Evolutionary conservation across 371 early-diverging fungal species (phyloP).

Genomic region (Batrachochytrium dendrobatidis): DNA sequence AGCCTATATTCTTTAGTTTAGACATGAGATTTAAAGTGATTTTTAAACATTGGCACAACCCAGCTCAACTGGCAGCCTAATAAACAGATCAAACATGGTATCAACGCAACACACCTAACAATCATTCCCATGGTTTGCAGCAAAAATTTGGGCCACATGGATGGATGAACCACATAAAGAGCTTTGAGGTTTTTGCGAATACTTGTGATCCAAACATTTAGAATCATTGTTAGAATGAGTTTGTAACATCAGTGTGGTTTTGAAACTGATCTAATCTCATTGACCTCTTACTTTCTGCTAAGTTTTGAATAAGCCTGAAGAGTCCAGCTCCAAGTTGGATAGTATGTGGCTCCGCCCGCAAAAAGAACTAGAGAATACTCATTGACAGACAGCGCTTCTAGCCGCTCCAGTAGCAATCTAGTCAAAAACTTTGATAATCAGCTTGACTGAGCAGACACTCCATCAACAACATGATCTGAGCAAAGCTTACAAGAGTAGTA

Average conservation of each 20-base stretch:
- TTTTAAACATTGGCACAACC: background rate
- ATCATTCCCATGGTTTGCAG: slow-evolving; percentile 62
- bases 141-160: slow-evolving; percentile 57
- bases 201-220: too few species aligned
- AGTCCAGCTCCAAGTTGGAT: slow-evolving; percentile 80
- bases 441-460: slow-evolving; percentile 8
- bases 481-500: slow-evolving; percentile 55
- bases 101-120: slow-evolving; percentile 52
- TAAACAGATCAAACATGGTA: slow-evolving; percentile 31
- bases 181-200: slow-evolving; percentile 89
- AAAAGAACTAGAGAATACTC: slow-evolving; percentile 83
- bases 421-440: background rate
- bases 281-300: slow-evolving; percentile 52
- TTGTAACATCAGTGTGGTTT: background rate
- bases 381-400: slow-evolving; percentile 40
- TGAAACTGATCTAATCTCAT: background rate
- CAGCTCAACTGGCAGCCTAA: background rate
- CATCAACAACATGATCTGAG: background rate
- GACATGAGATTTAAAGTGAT: background rate
- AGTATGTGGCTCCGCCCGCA: slow-evolving; percentile 67
- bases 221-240: too few species aligned
- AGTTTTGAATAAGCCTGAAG: slow-evolving; percentile 73
- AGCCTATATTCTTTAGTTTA: background rate
- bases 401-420: slow-evolving; percentile 20
- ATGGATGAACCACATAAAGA: slow-evolving; percentile 82